Evolutionary conservation across 306 rosid genomes (phyloP), one percentile per base, ranked within the genome.

Genomic region (Canavalia gladiata): DNA sequence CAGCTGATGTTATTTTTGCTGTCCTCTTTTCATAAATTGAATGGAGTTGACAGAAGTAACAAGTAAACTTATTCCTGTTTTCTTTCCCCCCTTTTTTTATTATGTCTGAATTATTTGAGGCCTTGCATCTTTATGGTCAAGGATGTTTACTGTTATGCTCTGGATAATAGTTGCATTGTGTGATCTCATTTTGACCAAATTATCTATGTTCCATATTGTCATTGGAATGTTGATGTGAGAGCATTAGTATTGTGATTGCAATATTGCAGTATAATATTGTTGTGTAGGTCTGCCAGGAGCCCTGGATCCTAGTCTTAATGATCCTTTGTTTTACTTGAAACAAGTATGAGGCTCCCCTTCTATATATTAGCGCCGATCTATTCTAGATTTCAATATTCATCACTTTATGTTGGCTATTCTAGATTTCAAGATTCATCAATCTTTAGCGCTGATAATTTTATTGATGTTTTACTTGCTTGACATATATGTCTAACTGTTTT

Each of bases 261-360:
- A 37, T 37, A 2, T 18, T 18, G 25, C 25, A 18, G 28, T 62
- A n/a, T 80, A 8, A 35, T 50, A 70, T 45, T 39, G 11, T 18
- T 35, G 1, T 55, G 47, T 43, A n/a, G 58, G 39, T 51, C 56
- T 31, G 49, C 6, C 62, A 39, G 64, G 52, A 64, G 29, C 30
- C 13, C 60, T 68, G 28, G 74, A 39, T 42, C 13, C 60, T 68
- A 35, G 74, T 46, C 49, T 2, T 9, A 73, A 28, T 66, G 63
- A 54, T 70, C 35, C 34, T 77, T 77, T 33, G 51, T 54, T 72
- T 76, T 47, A 43, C 33, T 30, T 8, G 30, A 5, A 68, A 59
- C 54, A 47, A 80, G 18, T 80, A 35, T 8, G 58, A n/a, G 57
- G 69, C n/a, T 43, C 51, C 10, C 55, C 7, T 74, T 41, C 64